phyloP scores from a whole-genome alignment of 371 early-diverging fungal species.

The Mortierella sp. region DNA sequence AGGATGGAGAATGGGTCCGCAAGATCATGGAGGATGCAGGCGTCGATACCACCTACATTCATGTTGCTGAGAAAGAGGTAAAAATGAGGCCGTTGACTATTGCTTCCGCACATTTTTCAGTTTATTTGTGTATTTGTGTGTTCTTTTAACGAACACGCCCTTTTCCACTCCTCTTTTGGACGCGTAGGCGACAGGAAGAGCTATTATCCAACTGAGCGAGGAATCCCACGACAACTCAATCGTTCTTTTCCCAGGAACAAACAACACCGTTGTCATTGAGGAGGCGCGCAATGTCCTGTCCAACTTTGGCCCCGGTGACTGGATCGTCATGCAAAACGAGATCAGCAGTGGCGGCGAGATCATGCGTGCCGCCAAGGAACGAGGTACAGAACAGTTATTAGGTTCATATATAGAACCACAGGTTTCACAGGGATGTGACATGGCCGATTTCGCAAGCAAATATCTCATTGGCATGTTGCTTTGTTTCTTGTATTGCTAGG shows the following conservation, averaged over 20 bases:
- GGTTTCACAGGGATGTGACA: background rate
- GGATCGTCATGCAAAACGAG: constrained; percentile 91
- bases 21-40: constrained; percentile 66
- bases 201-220: constrained; percentile 87
- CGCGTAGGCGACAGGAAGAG: constrained; percentile 81
- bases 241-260: constrained; percentile 88
- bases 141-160: background rate
- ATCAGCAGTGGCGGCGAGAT: constrained; percentile 81
- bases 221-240: constrained; percentile 88
- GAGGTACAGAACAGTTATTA: constrained; percentile 50
- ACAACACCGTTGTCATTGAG: constrained; percentile 68
- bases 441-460: background rate
- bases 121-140: background rate
- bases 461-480: background rate
- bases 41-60: constrained; percentile 67
- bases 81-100: background rate
- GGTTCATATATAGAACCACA: background rate
- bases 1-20: constrained; percentile 87
- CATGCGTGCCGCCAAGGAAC: constrained; percentile 68
- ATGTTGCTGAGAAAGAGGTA: constrained; percentile 57
- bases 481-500: constrained; percentile 52
- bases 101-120: background rate
- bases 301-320: constrained; percentile 69
- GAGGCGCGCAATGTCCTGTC: constrained; percentile 57
- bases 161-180: too few species aligned